Conservation (phyloP, 257 asterid species). For the Plantago ovata region DNA sequence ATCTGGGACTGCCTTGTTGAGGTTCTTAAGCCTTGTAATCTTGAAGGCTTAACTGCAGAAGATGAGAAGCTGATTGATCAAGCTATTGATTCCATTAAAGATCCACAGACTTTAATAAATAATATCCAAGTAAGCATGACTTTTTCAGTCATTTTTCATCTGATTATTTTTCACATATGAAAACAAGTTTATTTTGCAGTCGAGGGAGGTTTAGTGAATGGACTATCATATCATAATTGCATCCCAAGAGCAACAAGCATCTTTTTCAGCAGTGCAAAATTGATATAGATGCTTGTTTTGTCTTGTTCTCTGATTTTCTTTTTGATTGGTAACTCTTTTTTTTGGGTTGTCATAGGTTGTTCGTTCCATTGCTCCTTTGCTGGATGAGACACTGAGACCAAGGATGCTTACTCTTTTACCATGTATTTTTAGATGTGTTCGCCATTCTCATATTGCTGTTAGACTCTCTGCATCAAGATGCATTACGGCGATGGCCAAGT, state of each 20-base stretch:
- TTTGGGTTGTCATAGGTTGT: slow-evolving; percentile 58
- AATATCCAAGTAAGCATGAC: slow-evolving; percentile 75
- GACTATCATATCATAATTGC: no score
- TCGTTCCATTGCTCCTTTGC: slow-evolving; percentile 81
- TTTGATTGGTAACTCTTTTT: not conserved
- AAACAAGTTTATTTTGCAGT: no score
- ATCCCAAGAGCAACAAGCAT: no score
- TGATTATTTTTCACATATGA: not conserved
- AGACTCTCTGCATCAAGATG: slow-evolving; percentile 94
- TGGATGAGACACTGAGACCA: slow-evolving; percentile 63
- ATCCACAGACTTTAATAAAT: slow-evolving; percentile 83
- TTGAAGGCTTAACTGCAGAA: slow-evolving; percentile 53
- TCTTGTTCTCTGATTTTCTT: slow-evolving; percentile 7
- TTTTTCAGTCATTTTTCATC: slow-evolving; percentile 3
- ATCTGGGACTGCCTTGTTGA: slow-evolving; percentile 97
- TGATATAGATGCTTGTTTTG: not conserved
- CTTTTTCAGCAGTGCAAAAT: no score
- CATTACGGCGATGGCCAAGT: slow-evolving; percentile 85
- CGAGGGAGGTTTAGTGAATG: no score
- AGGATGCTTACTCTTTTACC: slow-evolving; percentile 82
- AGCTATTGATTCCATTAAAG: slow-evolving; percentile 58
- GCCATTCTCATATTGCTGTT: slow-evolving; percentile 90
- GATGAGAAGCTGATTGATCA: slow-evolving; percentile 63
- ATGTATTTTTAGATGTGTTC: slow-evolving; percentile 84
- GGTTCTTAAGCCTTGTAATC: slow-evolving; percentile 75